Evolutionary conservation across 345 rosid genomes (phyloP), one percentile per base, ranked within the genome.

Genomic region (Cardamine chenopodiifolia): DNA sequence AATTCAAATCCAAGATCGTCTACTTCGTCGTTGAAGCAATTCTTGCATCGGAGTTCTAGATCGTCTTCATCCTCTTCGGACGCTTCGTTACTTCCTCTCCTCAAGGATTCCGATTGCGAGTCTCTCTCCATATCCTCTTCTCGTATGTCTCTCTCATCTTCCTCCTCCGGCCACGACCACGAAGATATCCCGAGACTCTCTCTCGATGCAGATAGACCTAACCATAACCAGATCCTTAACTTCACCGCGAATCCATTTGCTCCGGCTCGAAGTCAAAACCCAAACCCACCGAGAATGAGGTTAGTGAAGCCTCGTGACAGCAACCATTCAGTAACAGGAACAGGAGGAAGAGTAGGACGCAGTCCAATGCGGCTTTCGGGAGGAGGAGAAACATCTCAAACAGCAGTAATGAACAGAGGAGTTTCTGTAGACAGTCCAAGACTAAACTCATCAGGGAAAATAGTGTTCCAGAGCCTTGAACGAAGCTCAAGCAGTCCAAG

Each of bases 401-500:
- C 64, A 22, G 37, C 48, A 2, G 15, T 52, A n/a, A 61, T 84
- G 37, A 87, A 78, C 72, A 83, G 93, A 70, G 96, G 90, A 23
- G 92, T 88, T 5, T 89, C 99, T 0, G 91, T 86, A 18, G 97
- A 96, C 72, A 90, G 97, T 58, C 99, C 99, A 2, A 88, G 99
- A 52, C 81, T 96, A 81, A 90, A 96, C 60, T 89, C 99, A 0
- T 96, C 97, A 7, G 99, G 99, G 10, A 96, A 92, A 74, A 85
- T 96, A 57, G 90, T 96, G 63, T 96, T 89, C 49, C 92, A 96
- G 71, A 86, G 88, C 83, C 68, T 96, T 29, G 99, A 89, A 80
- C 77, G 97, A 57, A 96, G 99, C 62, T 92, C 99, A 4, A 96
- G 99, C 66, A 92, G 98, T 53, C 99, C 99, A 1, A 92, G 99